Percentiles rank a stretch among this genome's conserved stretches.
Evolutionary conservation across 2,329 filamentous ascomycete genomes (phyloP).

Genomic region (Colletotrichum trifolii): DNA sequence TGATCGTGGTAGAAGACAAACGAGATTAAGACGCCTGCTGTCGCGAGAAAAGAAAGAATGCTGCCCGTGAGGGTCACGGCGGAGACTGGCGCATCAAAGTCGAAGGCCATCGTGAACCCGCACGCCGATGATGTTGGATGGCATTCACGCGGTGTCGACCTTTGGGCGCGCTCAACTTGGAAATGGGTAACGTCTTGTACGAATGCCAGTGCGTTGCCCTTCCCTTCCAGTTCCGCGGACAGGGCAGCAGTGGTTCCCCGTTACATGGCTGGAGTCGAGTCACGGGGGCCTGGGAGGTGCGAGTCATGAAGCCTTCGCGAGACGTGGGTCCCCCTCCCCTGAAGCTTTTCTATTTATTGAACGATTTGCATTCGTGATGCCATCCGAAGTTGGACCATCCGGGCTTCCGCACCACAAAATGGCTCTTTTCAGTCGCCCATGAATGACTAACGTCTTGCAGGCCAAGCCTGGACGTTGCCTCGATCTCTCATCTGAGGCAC

Average conservation of each 20-base stretch:
- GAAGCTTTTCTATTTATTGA: slow-evolving; percentile 31
- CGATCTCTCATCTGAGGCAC: neutral
- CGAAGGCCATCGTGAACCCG: slow-evolving; percentile 34
- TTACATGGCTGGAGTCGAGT: slow-evolving; percentile 29
- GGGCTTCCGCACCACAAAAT: neutral
- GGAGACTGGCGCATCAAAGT: slow-evolving; percentile 28
- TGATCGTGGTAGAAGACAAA: slow-evolving; percentile 34
- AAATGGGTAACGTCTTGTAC: slow-evolving; percentile 35
- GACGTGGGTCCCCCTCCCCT: slow-evolving; percentile 32
- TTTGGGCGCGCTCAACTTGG: slow-evolving; percentile 5
- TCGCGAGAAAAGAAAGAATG: slow-evolving; percentile 32
- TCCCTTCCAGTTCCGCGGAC: slow-evolving; percentile 1
- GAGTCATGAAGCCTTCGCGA: slow-evolving; percentile 31
- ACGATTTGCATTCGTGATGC: slow-evolving; percentile 26
- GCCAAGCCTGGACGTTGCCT: neutral
- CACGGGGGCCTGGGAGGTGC: slow-evolving; percentile 19
- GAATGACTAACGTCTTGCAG: no score
- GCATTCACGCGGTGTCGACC: slow-evolving; percentile 20
- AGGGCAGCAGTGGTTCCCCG: slow-evolving; percentile 18
- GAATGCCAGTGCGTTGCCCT: slow-evolving; percentile 14
- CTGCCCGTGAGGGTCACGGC: slow-evolving; percentile 34
- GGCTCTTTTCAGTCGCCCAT: neutral
- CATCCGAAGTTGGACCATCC: slow-evolving; percentile 17
- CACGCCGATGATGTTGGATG: slow-evolving; percentile 30
- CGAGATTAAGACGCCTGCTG: slow-evolving; percentile 28